These are phyloP conservation scores for Pythium periplocum DNA, from an alignment of 352 stramenopile genomes.

Conservation along the genomic window DNA sequence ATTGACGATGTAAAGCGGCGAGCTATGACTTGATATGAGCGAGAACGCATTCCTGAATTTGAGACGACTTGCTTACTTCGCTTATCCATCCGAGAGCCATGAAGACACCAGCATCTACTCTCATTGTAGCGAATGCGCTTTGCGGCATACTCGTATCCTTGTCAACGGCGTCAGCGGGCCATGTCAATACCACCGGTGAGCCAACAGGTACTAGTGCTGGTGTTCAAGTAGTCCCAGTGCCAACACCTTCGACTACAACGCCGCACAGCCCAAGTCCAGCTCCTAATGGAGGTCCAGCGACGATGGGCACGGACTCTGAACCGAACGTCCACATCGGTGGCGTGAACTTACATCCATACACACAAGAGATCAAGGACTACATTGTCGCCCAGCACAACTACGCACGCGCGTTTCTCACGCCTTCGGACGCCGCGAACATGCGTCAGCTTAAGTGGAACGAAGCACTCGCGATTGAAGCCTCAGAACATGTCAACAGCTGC, in stretches of 20 bases:
- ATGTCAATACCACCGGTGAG: no score
- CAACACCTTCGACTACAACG: not conserved
- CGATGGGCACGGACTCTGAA: slow-evolving; percentile 7
- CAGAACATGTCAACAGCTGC: slow-evolving; percentile 31
- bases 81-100: no score
- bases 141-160: no score
- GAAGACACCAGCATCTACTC: no score
- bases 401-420: slow-evolving; percentile 21
- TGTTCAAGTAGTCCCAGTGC: no score
- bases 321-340: slow-evolving; percentile 26
- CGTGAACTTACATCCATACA: slow-evolving; percentile 29
- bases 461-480: slow-evolving; percentile 29
- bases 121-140: no score
- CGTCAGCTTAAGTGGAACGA: slow-evolving; percentile 31
- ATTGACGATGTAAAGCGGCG: no score
- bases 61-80: no score
- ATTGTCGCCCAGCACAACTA: slow-evolving; percentile 32
- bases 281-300: not conserved
- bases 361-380: slow-evolving; percentile 23
- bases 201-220: no score
- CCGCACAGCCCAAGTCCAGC: not conserved
- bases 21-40: no score
- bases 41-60: no score
- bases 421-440: slow-evolving; percentile 29
- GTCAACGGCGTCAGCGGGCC: no score